Evolutionary conservation across 441 rosid species (phyloP), one percentile per base, ranked within the genome.

Genomic region (Populus hybrid): DNA sequence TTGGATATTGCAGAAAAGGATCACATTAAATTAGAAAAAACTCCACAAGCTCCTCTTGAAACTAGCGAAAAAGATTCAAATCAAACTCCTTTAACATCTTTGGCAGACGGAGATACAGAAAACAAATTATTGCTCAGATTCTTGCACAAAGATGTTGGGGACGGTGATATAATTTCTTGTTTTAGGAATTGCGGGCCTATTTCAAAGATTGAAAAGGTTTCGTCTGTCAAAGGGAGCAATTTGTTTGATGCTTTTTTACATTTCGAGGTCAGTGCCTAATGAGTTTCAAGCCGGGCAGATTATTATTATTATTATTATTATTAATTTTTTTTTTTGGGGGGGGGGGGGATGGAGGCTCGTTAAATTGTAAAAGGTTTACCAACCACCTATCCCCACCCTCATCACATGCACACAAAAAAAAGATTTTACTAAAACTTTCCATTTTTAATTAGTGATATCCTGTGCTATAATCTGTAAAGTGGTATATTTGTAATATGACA

Each of bases 51-150:
- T 73, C 72, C 70, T 67, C 63, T 24, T 46, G 73, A 69, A 74
- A 71, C 71, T 65, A 73, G 78, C 74, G 67, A 75, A 67, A 50
- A 77, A 78, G 70, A 53, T 36, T 28, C 71, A 24, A 36, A 75
- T 46, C 72, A 72, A 67, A 68, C 42, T 76, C 26, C 74, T 59
- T 34, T 4, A 28, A 11, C 75, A 34, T 73, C 69, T 36, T 73
- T 53, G 42, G 4, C 71, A 68, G 16, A 67, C 73, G 78, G 73
- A 24, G 64, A 66, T 64, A 59, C 68, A 32, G 73, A 67, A 71
- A 78, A 83, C 71, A 82, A 66, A 63, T 71, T 82, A 73, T 21
- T 80, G 28, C 40, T 84, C 73, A 81, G 87, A 75, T 84, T 84
- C 80, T 79, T 81, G 81, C 11, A 10, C 26, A n/a, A 36, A 36